Base-by-base conservation (phyloP, 208 protist genomes). In the Trypanosomatidae sp. region DNA sequence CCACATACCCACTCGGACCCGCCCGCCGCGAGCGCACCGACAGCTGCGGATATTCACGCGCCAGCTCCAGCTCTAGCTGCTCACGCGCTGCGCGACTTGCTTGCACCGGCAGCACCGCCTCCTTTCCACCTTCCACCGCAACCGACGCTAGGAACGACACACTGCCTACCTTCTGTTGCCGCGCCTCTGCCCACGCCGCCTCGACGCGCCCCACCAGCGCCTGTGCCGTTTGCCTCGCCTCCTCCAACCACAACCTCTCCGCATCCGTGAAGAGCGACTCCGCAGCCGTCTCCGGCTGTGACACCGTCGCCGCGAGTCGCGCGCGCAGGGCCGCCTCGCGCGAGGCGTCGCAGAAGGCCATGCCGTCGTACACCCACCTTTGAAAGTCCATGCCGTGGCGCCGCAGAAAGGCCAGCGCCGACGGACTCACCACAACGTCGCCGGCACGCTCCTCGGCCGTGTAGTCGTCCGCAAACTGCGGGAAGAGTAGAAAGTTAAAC, bases 331-430 rank as follows among this genome's bases (percentile, higher is more conserved):
- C 80, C 43, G 59, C 67, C 74, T 86, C 90, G 12, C 68, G 69
- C 22, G 59, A 30, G 25, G 73, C 62, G 60, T 91, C 74, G 75
- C 84, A 90, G 69, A 81, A 89, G 1, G 73, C 52, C 62, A 95
- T 83, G 47, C 91, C 88, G 19, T 85, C 52, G 73, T 91, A 91
- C 30, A 95, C 77, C 91, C 91, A 95, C 69, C 67, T 64, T 70
- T 95, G 88, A 70, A 95, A 95, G 78, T 93, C 83, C 91, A 95
- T 93, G 17, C 77, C 84, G 69, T 95, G 83, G 33, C 76, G 71
- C 30, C 88, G 88, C 66, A 92, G 76, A 74, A 95, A 95, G 10
- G 84, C 73, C 33, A 95, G 55, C 47, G 88, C 81, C 6, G 83
- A 88, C 39, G 87, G 83, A 62, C 78, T 93, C 69, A 92, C 55